Evolutionary conservation across 2,329 filamentous ascomycete species (phyloP).

Genomic region (Colletotrichum melonis): DNA sequence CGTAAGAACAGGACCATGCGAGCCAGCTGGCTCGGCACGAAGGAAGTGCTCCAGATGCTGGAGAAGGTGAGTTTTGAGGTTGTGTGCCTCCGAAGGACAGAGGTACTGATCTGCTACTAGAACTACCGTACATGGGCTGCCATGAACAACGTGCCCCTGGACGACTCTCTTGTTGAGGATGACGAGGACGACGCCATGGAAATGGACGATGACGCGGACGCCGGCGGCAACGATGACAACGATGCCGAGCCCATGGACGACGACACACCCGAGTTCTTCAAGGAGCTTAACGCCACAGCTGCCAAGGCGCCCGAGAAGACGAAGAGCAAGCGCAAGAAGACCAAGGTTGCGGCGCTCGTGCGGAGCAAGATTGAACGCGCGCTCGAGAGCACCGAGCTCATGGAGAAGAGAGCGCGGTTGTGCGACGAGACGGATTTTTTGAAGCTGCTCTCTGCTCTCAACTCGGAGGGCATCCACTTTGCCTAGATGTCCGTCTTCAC

Average conservation of each 20-base stretch:
- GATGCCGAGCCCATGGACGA: conserved; percentile 71
- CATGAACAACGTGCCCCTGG: conserved; percentile 82
- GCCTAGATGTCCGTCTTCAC: conserved; percentile 57
- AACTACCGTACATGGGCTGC: conserved; percentile 95
- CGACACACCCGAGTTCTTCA: conserved; percentile 87
- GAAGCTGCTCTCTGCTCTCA: conserved; percentile 83
- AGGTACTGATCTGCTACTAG: conserved; percentile 41
- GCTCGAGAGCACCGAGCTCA: conserved; percentile 82
- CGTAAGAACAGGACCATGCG: conserved; percentile 92
- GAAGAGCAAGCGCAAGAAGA: conserved; percentile 79
- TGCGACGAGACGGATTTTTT: conserved; percentile 96
- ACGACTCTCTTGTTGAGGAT: conserved; percentile 68
- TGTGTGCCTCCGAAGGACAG: background rate
- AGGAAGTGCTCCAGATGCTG: conserved; percentile 83
- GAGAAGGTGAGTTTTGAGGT: conserved; percentile 58
- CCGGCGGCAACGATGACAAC: conserved; percentile 51
- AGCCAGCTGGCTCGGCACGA: conserved; percentile 80
- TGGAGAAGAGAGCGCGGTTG: conserved; percentile 84
- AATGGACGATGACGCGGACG: conserved; percentile 55
- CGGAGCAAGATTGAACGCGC: conserved; percentile 88
- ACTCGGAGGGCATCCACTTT: conserved; percentile 94
- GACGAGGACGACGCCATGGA: conserved; percentile 54
- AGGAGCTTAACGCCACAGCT: conserved; percentile 64
- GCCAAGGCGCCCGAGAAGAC: conserved; percentile 60
- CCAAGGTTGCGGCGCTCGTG: conserved; percentile 84